A percentile compares a stretch with the other conserved stretches of the same genome.
phyloP scores from a whole-genome alignment of 2,329 filamentous ascomycete genomes.

The Ophiocordyceps camponoti-leonardi region DNA sequence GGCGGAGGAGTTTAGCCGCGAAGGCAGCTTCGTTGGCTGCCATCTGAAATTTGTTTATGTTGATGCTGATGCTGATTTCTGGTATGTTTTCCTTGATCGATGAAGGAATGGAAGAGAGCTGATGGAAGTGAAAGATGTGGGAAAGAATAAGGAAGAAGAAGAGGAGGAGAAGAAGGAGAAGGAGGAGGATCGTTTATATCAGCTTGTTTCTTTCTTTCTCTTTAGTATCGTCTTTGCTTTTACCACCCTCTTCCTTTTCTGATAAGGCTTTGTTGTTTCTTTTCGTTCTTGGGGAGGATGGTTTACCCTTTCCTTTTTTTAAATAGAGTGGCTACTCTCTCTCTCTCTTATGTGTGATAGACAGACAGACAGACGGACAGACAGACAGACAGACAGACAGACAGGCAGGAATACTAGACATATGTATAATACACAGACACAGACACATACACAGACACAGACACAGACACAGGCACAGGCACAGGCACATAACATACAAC shows the following conservation, averaged over 20 bases:
- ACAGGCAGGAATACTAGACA: not conserved
- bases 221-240: no score
- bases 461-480: not conserved
- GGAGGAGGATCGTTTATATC: not conserved
- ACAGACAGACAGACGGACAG: no score
- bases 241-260: not conserved
- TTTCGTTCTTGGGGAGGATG: not conserved
- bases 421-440: no score
- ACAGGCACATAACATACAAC: no score
- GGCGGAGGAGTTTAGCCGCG: not conserved
- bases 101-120: not conserved
- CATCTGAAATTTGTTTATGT: no score
- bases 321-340: no score
- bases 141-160: not conserved
- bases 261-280: not conserved
- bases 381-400: not conserved
- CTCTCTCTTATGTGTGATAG: not conserved
- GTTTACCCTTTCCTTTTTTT: no score
- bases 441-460: not conserved
- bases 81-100: no score
- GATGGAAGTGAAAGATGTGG: not conserved
- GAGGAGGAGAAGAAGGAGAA: not conserved
- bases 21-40: not conserved
- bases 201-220: no score
- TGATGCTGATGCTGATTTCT: no score